Evolutionary conservation across 1,284 basidiomycete species (phyloP).

Genomic region (Puccinia triticina): DNA sequence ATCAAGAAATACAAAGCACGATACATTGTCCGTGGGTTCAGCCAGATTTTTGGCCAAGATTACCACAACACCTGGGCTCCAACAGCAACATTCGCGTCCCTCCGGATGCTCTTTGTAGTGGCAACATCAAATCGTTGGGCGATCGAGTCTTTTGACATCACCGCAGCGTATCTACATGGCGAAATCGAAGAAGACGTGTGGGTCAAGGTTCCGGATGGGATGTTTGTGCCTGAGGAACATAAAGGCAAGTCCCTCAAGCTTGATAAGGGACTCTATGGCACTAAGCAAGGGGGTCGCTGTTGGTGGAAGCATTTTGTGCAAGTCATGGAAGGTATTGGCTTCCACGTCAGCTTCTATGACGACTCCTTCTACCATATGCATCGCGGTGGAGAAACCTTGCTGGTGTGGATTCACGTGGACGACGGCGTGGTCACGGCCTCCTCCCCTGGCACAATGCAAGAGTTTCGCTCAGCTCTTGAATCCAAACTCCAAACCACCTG

Average conservation of each 20-base stretch:
- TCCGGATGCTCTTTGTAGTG: constrained; percentile 1
- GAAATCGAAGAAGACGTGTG: constrained; percentile 26
- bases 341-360: constrained; percentile 4
- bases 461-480: background rate
- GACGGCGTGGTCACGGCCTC: constrained; percentile 10
- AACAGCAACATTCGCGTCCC: constrained; percentile 18
- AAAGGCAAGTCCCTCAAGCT: background rate
- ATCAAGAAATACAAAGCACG: constrained; percentile 27
- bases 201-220: constrained; percentile 2
- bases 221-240: background rate
- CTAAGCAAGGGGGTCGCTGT: constrained; percentile 33
- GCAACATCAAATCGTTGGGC: constrained; percentile 4
- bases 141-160: constrained; percentile 19
- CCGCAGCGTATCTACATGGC: constrained; percentile 38
- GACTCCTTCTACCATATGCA: background rate
- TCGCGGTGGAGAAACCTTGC: background rate
- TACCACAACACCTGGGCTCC: constrained; percentile 27
- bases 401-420: constrained; percentile 25
- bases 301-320: constrained; percentile 29
- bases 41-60: constrained; percentile 23
- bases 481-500: background rate
- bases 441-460: background rate
- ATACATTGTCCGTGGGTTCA: background rate
- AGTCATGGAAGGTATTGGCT: background rate
- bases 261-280: constrained; percentile 35